These are phyloP conservation scores for Ceratobasidium sp. DNA, from an alignment of 1,284 basidiomycete genomes.

Conservation along the genomic window DNA sequence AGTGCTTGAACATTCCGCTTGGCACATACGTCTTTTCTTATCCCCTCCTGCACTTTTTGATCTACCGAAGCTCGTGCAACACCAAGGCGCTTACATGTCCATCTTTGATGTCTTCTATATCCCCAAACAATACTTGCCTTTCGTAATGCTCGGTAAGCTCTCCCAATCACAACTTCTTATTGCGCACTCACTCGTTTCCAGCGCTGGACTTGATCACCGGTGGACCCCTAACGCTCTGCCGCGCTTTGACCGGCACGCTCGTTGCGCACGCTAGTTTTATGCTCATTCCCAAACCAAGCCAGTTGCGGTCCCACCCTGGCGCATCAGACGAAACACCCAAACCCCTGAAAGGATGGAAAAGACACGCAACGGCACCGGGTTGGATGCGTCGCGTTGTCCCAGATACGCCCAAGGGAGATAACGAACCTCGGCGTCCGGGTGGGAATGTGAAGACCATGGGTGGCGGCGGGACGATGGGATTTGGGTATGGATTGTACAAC, in stretches of 20 bases:
- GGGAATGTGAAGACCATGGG: neutral
- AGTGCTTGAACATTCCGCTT: conserved; percentile 68
- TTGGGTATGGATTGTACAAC: neutral
- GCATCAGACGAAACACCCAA: conserved; percentile 50
- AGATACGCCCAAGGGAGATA: neutral
- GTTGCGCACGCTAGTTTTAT: conserved; percentile 83
- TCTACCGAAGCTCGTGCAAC: conserved; percentile 73
- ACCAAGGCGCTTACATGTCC: conserved; percentile 68
- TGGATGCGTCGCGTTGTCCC: conserved; percentile 34
- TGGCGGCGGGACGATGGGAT: neutral
- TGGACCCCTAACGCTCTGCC: conserved; percentile 64
- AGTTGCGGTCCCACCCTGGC: neutral
- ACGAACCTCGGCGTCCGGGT: neutral
- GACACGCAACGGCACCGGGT: conserved; percentile 39
- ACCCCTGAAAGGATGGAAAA: conserved; percentile 43
- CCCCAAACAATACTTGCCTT: conserved; percentile 76
- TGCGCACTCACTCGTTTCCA: neutral
- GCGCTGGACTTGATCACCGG: conserved; percentile 71
- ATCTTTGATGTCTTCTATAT: conserved; percentile 76
- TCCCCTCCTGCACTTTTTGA: conserved; percentile 70
- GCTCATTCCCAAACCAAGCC: conserved; percentile 46
- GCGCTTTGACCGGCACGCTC: conserved; percentile 69
- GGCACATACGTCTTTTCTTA: conserved; percentile 63
- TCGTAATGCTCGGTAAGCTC: conserved; percentile 61
- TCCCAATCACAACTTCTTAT: neutral